These are phyloP conservation scores for Wickerhamomyces sp. DNA, from an alignment of 1,139 yeast species.

Conservation along the genomic window DNA sequence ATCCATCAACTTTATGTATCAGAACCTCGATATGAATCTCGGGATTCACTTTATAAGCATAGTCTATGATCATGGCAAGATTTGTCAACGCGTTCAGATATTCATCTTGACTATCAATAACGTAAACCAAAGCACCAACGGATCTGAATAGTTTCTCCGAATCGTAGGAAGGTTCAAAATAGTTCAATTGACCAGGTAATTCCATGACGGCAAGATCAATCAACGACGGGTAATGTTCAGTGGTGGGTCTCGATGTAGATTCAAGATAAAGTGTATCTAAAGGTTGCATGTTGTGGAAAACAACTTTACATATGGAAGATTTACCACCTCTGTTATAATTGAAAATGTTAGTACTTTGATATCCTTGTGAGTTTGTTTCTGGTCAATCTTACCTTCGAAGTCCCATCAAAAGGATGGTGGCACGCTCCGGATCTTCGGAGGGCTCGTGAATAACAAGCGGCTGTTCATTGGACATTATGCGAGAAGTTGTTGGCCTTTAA, in stretches of 20 bases:
- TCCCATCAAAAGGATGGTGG: constrained; percentile 81
- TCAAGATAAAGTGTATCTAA: constrained; percentile 87
- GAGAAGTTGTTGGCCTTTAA: too few relatives aligned
- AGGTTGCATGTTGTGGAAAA: constrained; percentile 96
- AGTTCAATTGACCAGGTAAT: constrained; percentile 88
- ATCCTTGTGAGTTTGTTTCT: too few relatives aligned
- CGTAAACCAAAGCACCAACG: constrained; percentile 92
- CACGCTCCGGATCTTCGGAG: constrained; percentile 39
- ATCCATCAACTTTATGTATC: constrained; percentile 92
- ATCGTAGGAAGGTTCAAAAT: constrained; percentile 81
- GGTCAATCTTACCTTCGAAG: constrained; percentile 53
- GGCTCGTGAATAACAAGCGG: constrained; percentile 33
- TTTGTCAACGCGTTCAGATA: constrained; percentile 88
- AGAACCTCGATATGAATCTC: constrained; percentile 84
- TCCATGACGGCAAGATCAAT: constrained; percentile 93
- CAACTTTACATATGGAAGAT: constrained; percentile 89
- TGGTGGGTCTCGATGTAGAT: constrained; percentile 83
- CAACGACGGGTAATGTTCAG: constrained; percentile 70
- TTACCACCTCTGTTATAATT: constrained; percentile 60
- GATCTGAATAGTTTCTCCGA: constrained; percentile 71
- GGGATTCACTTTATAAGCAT: constrained; percentile 83
- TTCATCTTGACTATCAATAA: constrained; percentile 93
- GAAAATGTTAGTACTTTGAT: too few relatives aligned
- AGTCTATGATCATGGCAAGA: constrained; percentile 81
- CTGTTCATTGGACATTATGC: too few relatives aligned